phyloP scores from a whole-genome alignment of 768 basidiomycete species.

The Leccinum pellstonianum region DNA sequence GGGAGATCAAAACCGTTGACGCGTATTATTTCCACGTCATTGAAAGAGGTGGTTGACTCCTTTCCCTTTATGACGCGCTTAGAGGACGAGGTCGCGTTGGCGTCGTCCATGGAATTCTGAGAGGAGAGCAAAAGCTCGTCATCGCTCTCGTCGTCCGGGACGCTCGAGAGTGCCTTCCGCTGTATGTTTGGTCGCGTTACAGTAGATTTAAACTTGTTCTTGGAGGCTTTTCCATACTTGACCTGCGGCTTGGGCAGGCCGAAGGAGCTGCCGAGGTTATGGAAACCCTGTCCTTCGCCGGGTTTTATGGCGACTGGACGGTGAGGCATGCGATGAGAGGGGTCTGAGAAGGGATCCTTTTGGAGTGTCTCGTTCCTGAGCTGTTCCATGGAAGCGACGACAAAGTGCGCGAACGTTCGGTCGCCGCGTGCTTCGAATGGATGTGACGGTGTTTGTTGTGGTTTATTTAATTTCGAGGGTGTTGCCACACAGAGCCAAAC shows the following conservation, averaged over 20 bases:
- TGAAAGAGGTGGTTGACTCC: not conserved
- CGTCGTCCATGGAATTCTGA: constrained; percentile 15
- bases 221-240: constrained; percentile 3
- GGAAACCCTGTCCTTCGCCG: constrained; percentile 28
- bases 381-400: constrained; percentile 23
- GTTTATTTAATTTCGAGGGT: constrained; percentile 27
- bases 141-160: constrained; percentile 23
- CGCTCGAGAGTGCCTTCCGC: not conserved
- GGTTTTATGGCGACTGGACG: constrained; percentile 26
- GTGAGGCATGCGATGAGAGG: constrained; percentile 20
- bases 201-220: constrained; percentile 12
- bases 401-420: not conserved
- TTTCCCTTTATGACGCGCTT: constrained; percentile 17
- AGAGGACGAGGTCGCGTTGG: constrained; percentile 10
- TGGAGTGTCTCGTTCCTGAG: not conserved
- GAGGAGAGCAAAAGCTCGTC: constrained; percentile 32
- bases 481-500: constrained; percentile 23
- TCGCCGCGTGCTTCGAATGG: constrained; percentile 7
- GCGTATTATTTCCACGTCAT: constrained; percentile 12
- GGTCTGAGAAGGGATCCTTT: constrained; percentile 15
- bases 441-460: constrained; percentile 27
- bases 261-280: constrained; percentile 26
- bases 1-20: constrained; percentile 15
- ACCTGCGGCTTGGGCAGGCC: constrained; percentile 3
- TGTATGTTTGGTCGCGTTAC: not conserved